Evolutionary conservation across 75 land plant species (phyloP).

Genomic region (Larix kaempferi): DNA sequence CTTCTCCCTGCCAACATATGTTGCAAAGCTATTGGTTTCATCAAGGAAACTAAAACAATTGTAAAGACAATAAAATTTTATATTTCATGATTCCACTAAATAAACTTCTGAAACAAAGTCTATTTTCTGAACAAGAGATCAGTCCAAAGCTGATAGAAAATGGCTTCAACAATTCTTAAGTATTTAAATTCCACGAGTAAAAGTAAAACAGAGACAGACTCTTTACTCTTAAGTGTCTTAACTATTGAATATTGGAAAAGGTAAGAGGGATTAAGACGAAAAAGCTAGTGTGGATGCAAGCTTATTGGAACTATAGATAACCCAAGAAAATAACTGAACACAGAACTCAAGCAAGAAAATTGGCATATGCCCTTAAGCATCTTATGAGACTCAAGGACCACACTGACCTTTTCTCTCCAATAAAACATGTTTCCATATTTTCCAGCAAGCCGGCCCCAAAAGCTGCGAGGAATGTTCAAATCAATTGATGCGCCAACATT

Average conservation of each 20-base stretch:
- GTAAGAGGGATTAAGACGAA: not conserved
- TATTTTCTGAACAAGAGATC: not conserved
- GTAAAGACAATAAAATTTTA: not conserved
- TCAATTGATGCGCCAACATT: constrained; percentile 92
- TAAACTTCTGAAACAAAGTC: not conserved
- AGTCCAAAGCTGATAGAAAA: not conserved
- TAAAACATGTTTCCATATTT: constrained; percentile 96
- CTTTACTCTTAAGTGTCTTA: not conserved
- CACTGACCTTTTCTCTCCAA: constrained; percentile 92
- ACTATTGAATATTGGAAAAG: not conserved
- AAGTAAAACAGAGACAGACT: not conserved
- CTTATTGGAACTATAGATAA: not conserved
- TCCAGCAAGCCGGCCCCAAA: constrained; percentile 94
- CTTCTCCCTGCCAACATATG: constrained; percentile 70
- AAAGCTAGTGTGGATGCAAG: not conserved
- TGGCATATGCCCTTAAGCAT: not conserved
- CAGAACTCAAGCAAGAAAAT: not conserved
- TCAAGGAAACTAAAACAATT: not conserved
- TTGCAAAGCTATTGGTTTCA: not conserved
- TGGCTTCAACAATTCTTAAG: not conserved
- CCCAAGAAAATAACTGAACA: not conserved
- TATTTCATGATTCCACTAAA: not conserved
- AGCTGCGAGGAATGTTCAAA: constrained; percentile 83
- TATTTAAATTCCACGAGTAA: not conserved
- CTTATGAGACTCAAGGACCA: not conserved